Evolutionary conservation across 208 protist genomes (phyloP), one percentile per base, ranked within the genome.

Genomic region (Lotmaria passim): DNA sequence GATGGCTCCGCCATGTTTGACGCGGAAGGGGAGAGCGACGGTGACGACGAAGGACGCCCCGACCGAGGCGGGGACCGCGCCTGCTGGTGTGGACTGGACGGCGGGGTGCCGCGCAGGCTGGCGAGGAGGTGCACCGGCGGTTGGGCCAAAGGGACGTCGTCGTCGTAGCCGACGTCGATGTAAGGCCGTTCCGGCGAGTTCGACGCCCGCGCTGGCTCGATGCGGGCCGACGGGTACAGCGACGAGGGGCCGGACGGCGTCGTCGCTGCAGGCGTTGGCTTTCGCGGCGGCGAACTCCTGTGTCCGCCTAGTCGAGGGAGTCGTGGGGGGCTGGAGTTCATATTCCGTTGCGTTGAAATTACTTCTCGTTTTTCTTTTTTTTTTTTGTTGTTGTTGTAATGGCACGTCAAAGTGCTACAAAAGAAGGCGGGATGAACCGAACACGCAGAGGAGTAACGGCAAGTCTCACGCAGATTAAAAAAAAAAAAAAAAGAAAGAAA

Each of bases 161-260:
- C 31, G 28, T 70, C 70, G 43, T 60, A 76, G 23, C 62, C 70
- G 24, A 65, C 70, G 28, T 76, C 70, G 34, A 76, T 65, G 30
- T 53, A 56, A 3, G 62, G 61, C 21, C 62, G 70, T n/a, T 75
- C 59, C n/a, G 60, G 43, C 51, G 52, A 60, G 26, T 39, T 47
- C 0, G 69, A 53, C 19, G 51, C 26, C 24, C 57, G 44, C 15
- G 60, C 60, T 1, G 58, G 52, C 30, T 62, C 31, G 33, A 68
- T 41, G 52, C 43, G 43, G 38, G 69, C 21, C 12, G 38, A 62
- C 19, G 44, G 46, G 36, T 26, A 38, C 10, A 41, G 53, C 19
- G 47, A 30, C 10, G 33, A 15, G n/a, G 61, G 47, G 6, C 21
- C 58, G 19, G 47, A 50, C 28, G 63, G 21, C 28, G 62, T 24